Evolutionary conservation across 2,329 filamentous ascomycete genomes (phyloP), one percentile per base, ranked within the genome.

Genomic region (Claviceps sp.): DNA sequence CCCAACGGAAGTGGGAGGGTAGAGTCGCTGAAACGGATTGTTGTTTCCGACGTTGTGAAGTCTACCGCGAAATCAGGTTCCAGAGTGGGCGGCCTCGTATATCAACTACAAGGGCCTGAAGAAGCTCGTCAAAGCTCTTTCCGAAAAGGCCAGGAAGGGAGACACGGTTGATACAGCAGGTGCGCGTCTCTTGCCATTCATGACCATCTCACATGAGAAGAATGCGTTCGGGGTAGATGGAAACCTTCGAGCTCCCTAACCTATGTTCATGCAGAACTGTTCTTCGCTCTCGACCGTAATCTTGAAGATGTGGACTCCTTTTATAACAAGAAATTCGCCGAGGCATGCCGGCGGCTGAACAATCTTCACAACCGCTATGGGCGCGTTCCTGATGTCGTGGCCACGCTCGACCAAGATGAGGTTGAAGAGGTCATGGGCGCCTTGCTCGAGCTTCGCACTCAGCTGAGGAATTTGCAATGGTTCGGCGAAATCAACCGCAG

Each of bases 251-350:
- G 55, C 59, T 58, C 59, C 60, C 63, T 67, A 63, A 66, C 65
- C 60, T 55, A 58, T 58, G 24, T 40, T 50, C 55, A 58, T 61
- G 61, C 73, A 96, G 93, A 90, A 68, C 95, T 98, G 77, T 95
- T 96, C 74, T 95, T 91, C 68, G 87, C 85, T 57, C 82, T 98
- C 67, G 93, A 98, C 66, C 87, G 93, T 61, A 96, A 97, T 66
- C 84, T 98, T 63, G 93, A 98, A 74, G 86, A 95, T 70, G 91
- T 98, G 66, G 89, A 96, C 68, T 80, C 81, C 50, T 97, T 98
- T 69, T 97, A 96, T 75, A 96, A 95, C 72, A 94, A 90, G 67
- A 96, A 96, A 66, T 88, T 89, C 63, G 78, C 82, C 55, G 91
- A 97, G 61, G 85, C 85, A 56, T 82, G 85, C 40, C 85, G 93